Percentiles rank a stretch among this genome's conserved stretches.
phyloP scores from a whole-genome alignment of 2,329 filamentous ascomycete genomes.

The Elsinoe necatrix region DNA sequence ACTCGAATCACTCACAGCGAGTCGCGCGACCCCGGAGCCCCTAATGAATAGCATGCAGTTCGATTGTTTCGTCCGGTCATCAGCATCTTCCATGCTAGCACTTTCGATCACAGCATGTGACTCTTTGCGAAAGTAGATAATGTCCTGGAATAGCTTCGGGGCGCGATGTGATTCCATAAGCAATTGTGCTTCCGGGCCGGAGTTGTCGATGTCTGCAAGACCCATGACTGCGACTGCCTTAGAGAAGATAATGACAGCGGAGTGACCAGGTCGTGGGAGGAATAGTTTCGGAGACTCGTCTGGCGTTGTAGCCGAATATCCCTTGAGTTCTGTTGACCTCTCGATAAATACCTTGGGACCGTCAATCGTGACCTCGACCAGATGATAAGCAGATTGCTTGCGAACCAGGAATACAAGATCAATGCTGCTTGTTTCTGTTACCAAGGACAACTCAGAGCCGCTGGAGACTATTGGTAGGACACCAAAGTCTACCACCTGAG shows the following conservation, averaged over 20 bases:
- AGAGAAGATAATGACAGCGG: slow-evolving; percentile 74
- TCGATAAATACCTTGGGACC: slow-evolving; percentile 48
- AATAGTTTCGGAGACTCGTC: slow-evolving; percentile 53
- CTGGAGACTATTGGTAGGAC: neutral
- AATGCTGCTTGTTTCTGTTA: slow-evolving; percentile 48
- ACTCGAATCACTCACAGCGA: slow-evolving; percentile 48
- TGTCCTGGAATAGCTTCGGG: slow-evolving; percentile 71
- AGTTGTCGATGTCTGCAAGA: slow-evolving; percentile 51
- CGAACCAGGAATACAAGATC: slow-evolving; percentile 26
- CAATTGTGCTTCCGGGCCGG: slow-evolving; percentile 69
- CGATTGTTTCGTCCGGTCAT: slow-evolving; percentile 28
- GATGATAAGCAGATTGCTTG: slow-evolving; percentile 52
- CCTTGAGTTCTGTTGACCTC: slow-evolving; percentile 57
- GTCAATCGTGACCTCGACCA: slow-evolving; percentile 63
- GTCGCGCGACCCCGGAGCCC: slow-evolving; percentile 49
- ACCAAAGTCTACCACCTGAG: slow-evolving; percentile 8
- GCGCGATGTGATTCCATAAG: slow-evolving; percentile 56
- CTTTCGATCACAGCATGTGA: slow-evolving; percentile 44
- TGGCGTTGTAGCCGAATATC: slow-evolving; percentile 39
- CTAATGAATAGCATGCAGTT: slow-evolving; percentile 48
- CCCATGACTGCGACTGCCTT: slow-evolving; percentile 71
- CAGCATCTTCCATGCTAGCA: slow-evolving; percentile 39
- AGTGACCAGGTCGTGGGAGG: slow-evolving; percentile 67
- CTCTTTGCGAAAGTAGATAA: slow-evolving; percentile 62
- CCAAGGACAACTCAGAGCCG: slow-evolving; percentile 22